Base-by-base conservation (phyloP, 495 filamentous ascomycete genomes). In the Astrothelium subdiscretum region DNA sequence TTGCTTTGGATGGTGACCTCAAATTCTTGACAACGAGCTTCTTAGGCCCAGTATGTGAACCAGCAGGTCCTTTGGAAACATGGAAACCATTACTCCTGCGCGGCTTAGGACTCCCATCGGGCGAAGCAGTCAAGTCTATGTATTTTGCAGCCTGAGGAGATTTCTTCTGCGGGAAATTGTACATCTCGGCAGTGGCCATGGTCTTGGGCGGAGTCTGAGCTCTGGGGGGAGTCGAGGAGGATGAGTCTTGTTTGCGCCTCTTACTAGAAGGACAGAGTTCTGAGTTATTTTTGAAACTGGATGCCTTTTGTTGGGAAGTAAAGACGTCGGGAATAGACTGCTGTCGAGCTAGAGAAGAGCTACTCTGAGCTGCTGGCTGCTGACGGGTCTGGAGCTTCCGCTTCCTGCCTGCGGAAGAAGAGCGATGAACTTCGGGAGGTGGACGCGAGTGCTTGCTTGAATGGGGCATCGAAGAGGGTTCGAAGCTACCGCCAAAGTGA, bases 1-100 rank as follows among this genome's bases (percentile, higher is more conserved):
- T 82, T 54, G 79, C 73, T 59, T 78, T 78, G 3, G 80, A 72
- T 1, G 81, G 73, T 3, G 79, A 79, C 32, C 87, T 83, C 64
- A 96, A 79, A 69, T 96, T 96, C 80, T 94, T 95, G 59, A 97
- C 85, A 1, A 87, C 80, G 12, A 98, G 80, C 74, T 85, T 92
- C 76, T 87, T 90, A n/a, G 88, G 79, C 24, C 88, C 87, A 3
- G 72, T 72, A 63, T 82, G 79, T 10, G 82, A 78, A 63, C 71
- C 73, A 18, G 72, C 2, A 8, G 60, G 20, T 29, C 48, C 32
- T 40, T 59, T 62, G 24, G 59, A 8, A 2, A 62, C 44, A 15
- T 54, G 24, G 24, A 54, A 54, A 20, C 65, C 65, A 31, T 64
- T 64, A n/a, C 58, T n/a, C 15, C 44, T 52, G 15, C 59, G 54